A percentile compares a stretch with the other conserved stretches of the same genome.
Evolutionary conservation across 176 grass and related monocot genomes (phyloP).

Genomic region (Olyra latifolia): DNA sequence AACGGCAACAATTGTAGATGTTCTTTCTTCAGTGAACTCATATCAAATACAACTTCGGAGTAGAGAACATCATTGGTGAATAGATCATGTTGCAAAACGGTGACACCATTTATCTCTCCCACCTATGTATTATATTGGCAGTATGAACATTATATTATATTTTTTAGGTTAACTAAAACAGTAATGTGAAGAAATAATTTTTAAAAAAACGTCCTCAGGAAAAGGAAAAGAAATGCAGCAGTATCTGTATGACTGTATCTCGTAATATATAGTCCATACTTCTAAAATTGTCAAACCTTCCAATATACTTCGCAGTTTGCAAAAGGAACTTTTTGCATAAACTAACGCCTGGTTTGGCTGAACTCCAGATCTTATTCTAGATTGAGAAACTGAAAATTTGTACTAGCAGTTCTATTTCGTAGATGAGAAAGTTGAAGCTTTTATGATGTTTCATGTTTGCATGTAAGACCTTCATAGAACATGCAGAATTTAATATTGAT

Average conservation of each 20-base stretch:
- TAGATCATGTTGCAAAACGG: conserved; percentile 97
- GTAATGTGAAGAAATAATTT: conserved; percentile 6
- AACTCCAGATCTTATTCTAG: background rate
- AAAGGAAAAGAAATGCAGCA: conserved; percentile 18
- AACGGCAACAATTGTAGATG: conserved; percentile 85
- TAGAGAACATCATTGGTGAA: conserved; percentile 98
- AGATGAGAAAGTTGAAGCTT: background rate
- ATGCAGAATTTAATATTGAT: background rate
- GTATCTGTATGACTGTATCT: background rate
- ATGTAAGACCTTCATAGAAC: background rate
- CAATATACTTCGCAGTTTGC: background rate
- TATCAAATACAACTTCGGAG: conserved; percentile 90
- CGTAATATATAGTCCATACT: conserved; percentile 3
- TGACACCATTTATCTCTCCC: conserved; percentile 88
- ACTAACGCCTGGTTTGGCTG: background rate
- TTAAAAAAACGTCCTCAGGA: conserved; percentile 5
- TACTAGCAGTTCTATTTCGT: background rate
- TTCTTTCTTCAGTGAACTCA: conserved; percentile 91
- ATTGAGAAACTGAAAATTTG: background rate
- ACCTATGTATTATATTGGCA: conserved; percentile 48
- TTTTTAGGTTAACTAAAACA: conserved; percentile 6
- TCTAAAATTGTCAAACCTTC: background rate
- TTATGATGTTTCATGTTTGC: background rate
- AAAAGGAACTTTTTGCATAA: background rate
- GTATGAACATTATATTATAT: conserved; percentile 9